Evolutionary conservation across 305 asterid genomes (phyloP), one percentile per base, ranked within the genome.

Genomic region (Caryopteris hybrid): DNA sequence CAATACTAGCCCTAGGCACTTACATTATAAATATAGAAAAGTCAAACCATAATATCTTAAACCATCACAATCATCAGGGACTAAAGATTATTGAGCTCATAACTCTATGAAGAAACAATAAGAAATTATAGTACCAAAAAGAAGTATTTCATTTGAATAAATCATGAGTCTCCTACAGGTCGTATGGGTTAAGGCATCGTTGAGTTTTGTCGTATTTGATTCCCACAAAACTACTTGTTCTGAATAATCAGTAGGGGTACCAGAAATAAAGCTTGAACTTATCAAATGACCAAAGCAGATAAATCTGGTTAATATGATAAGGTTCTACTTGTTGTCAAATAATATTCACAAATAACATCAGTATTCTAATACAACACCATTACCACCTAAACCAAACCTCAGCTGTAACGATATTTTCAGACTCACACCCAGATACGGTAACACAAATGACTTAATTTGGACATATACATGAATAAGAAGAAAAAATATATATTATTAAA

Each of bases 301-400:
- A 23, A 66, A 39, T 14, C 25, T 17, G 22, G 27, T 39, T 22
- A 51, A 27, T 64, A 58, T 41, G 46, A 9, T 5, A 47, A 3
- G 57, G 5, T 36, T 9, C 23, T 36, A 20, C 42, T 14, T 22
- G 33, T 33, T 45, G 56, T 18, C 69, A 12, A 56, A 36, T 12
- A 50, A 29, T 18, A 64, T 42, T 8, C 11, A 17, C 16, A 10
- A 34, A 36, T 18, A n/a, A 25, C 12, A 31, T 45, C 18, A 21
- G 39, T 31, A 10, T 7, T 50, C 12, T 12, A 45, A 9, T 14
- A 12, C 34, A n/a, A 17, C 57, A 71, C 14, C 27, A 61, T 4
- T 39, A 55, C 36, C 3, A 63, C 20, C 27, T 8, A 62, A 34
- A 16, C 67, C 46, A 68, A 68, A 72, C 31, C 61, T 23, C n/a